Base-by-base conservation (phyloP, 768 basidiomycete species). In the Lactarius psammicola region DNA sequence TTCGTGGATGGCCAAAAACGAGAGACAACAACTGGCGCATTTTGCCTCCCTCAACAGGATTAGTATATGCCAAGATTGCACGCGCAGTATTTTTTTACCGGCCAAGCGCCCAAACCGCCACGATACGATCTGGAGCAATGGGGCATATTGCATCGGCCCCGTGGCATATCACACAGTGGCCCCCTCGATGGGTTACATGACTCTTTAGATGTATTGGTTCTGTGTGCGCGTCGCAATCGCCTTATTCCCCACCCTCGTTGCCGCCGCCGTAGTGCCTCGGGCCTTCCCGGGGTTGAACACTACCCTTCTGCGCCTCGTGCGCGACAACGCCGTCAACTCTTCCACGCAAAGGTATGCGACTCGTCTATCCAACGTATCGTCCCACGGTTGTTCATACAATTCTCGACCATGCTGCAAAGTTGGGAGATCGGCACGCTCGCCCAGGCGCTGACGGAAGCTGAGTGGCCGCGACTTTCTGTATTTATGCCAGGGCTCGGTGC, bases 381-480 rank as follows among this genome's bases (percentile, higher is more conserved):
- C 36, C 42, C 30, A 2, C 17, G 17, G 34, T 36, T 28, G n/a
- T 46, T n/a, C n/a, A 34, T 18, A 34, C 3, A 49, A 17, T 49
- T 33, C 30, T 38, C 18, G 10, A 57, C 23, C 40, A n/a, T 46
- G 53, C 20, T n/a, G 23, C 69, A 28, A 60, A 86, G 84, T 68
- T 87, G 87, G 87, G 85, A 86, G 69, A 71, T 83, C 53, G 87
- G 86, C 8, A 82, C 80, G n/a, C 79, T 80, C 42, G 76, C 82
- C n/a, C 79, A 87, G 71, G 83, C 85, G 15, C 71, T 87, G 56
- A 79, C 80, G 17, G 86, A 87, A 71, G 73, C 81, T 34, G 77
- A 80, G 42, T 81, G 80, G 75, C 81, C 84, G 6, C 63, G 74
- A 8, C 72, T 85, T 42, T 82, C 85, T 26, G 81, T 85, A 20